phyloP scores from a whole-genome alignment of 495 filamentous ascomycete species.

The Podospora didyma region DNA sequence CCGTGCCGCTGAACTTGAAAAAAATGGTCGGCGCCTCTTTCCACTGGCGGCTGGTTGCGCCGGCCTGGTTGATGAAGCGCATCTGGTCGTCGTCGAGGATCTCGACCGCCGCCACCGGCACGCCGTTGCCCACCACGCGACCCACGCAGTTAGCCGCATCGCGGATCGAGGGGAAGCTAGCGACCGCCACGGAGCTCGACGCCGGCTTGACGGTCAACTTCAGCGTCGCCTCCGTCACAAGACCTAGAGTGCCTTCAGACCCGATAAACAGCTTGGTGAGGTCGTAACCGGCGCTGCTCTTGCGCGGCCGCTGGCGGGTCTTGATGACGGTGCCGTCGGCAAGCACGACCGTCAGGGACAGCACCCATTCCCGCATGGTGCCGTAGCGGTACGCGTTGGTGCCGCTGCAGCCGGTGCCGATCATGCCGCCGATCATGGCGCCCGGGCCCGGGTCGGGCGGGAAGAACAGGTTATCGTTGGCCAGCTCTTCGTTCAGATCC shows the following conservation, averaged over 20 bases:
- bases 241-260: slow-evolving; percentile 71
- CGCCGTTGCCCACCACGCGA: slow-evolving; percentile 70
- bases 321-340: slow-evolving; percentile 92
- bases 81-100: slow-evolving; percentile 93
- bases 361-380: slow-evolving; percentile 95
- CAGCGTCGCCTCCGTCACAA: slow-evolving; percentile 74
- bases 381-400: slow-evolving; percentile 94
- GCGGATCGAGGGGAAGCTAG: slow-evolving; percentile 71
- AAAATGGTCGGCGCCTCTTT: slow-evolving; percentile 81
- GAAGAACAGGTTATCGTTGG: slow-evolving; percentile 68
- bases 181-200: slow-evolving; percentile 77
- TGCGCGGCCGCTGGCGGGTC: slow-evolving; percentile 71
- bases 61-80: slow-evolving; percentile 80
- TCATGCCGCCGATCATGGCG: slow-evolving; percentile 93
- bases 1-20: slow-evolving; percentile 89
- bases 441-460: slow-evolving; percentile 79
- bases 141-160: slow-evolving; percentile 79
- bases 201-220: slow-evolving; percentile 79
- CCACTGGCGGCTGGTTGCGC: slow-evolving; percentile 69
- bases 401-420: slow-evolving; percentile 88
- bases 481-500: slow-evolving; percentile 66
- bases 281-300: slow-evolving; percentile 84
- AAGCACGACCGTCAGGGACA: slow-evolving; percentile 84
- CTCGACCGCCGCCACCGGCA: slow-evolving; percentile 86
- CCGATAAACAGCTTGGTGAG: slow-evolving; percentile 78